These are phyloP conservation scores for Aegilops speltoides DNA, from an alignment of 176 grass and related monocot genomes.

Conservation along the genomic window DNA sequence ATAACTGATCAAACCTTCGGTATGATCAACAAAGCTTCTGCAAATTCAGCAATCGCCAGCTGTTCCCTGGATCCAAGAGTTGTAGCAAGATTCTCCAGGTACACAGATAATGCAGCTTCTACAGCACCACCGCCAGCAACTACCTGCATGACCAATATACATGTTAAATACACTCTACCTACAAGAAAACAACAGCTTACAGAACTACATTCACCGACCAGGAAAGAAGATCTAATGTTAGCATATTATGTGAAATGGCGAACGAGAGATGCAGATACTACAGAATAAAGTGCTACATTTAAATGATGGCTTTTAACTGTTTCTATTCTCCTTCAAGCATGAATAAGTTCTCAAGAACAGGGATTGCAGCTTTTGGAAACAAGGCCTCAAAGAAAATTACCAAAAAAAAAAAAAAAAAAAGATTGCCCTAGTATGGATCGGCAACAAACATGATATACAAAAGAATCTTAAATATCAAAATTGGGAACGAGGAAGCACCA, in stretches of 20 bases:
- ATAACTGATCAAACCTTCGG: slow-evolving; percentile 60
- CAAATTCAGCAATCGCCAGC: slow-evolving; percentile 88
- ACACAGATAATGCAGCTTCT: slow-evolving; percentile 81
- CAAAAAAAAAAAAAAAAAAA: not conserved
- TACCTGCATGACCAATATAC: slow-evolving; percentile 42
- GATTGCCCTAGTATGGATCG: not conserved
- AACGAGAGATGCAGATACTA: not conserved
- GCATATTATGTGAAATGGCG: not conserved
- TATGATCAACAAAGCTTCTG: slow-evolving; percentile 85
- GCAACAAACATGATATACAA: not conserved
- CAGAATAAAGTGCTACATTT: not conserved
- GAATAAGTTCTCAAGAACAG: not conserved
- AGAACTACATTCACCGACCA: not conserved
- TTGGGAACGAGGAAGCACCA: not conserved
- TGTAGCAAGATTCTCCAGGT: slow-evolving; percentile 91
- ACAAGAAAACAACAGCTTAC: not conserved
- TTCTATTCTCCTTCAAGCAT: not conserved
- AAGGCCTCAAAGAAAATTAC: not conserved
- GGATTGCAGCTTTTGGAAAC: not conserved
- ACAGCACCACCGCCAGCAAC: slow-evolving; percentile 95
- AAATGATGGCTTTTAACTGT: not conserved
- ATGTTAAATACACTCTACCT: not conserved
- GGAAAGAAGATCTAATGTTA: not conserved
- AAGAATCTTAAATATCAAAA: not conserved
- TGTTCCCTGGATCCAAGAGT: slow-evolving; percentile 93